Base-by-base conservation (phyloP, 140 eudicot genomes). In the Bidens hawaiensis region DNA sequence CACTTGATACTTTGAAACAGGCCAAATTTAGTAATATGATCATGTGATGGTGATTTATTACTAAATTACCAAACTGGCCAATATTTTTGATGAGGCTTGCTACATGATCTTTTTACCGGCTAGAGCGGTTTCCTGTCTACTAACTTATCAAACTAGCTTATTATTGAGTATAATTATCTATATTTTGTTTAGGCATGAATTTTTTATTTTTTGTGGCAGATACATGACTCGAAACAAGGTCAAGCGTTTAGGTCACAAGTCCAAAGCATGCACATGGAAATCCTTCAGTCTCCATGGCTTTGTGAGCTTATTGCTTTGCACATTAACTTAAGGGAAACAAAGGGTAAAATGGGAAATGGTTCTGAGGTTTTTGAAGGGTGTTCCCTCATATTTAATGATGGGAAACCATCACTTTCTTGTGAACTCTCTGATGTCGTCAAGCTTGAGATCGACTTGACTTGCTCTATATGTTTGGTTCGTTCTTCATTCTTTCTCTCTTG, bases 401-500 rank as follows among this genome's bases (percentile, higher is more conserved):
- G 69, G 13, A 78, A 74, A 60, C 76, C 77, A 14, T 78, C 76
- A 2, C 65, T 74, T 10, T 53, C 77, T 13, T 66, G 75, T 36
- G 53, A 74, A 62, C 73, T 73, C 16, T 73, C 63, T 24, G 71
- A 73, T 47, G 23, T 68, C 19, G 67, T 74, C 56, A 74, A 73
- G 71, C 63, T 78, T 49, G 73, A 61, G 67, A 69, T 73, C 19
- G 83, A 78, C 67, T 58, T 78, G 27, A 73, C 79, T 27, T 78
- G 83, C 72, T 67, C 83, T 19, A 74, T 78, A 68, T 78, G 83
- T 58, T 68, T 78, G 83, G 83, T 78, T 4, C 62, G 79, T 77
- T 15, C 56, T 61, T 48, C 47, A 15, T n/a, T 22, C 13, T 54
- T 62, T 25, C 31, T 17, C 9, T 4, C 5, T 30, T 30, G 5